Conservation (phyloP, 1,284 basidiomycete genomes). For the Ceratorhiza oryzae-sativae region DNA sequence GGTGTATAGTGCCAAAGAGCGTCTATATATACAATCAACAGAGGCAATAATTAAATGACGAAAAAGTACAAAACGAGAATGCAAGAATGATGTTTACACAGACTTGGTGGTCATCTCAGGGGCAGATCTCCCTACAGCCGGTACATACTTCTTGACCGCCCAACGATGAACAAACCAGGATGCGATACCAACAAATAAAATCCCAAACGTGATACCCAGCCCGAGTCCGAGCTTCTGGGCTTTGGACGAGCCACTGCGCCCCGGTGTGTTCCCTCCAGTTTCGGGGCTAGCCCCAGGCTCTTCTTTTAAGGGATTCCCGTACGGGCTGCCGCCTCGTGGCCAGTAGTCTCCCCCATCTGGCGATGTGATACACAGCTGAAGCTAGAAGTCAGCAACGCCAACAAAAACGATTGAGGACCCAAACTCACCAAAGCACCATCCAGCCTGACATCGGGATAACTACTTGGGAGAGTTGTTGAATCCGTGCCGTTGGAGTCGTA, state of each 20-base stretch:
- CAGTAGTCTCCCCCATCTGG: conserved; percentile 73
- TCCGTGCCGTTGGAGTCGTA: conserved; percentile 57
- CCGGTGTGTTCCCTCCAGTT: neutral
- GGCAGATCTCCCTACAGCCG: neutral
- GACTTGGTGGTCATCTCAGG: neutral
- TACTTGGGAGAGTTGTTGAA: conserved; percentile 48
- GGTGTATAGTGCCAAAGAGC: neutral
- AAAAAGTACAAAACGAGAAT: neutral
- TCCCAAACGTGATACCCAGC: conserved; percentile 60
- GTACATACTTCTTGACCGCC: conserved; percentile 43
- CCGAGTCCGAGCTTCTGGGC: conserved; percentile 60
- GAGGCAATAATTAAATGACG: neutral
- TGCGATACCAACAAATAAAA: conserved; percentile 54
- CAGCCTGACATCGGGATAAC: conserved; percentile 19
- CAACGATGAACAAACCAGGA: conserved; percentile 62
- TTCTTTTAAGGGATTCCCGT: conserved; percentile 43
- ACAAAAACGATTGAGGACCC: neutral
- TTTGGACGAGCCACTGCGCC: neutral
- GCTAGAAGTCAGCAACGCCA: neutral
- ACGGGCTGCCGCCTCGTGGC: conserved; percentile 69
- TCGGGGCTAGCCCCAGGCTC: conserved; percentile 18
- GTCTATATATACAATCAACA: neutral
- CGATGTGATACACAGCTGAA: conserved; percentile 63
- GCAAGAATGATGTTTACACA: neutral
- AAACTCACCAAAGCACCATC: conserved; percentile 24